Conservation (phyloP, 148 eudicot species). For the Amaranthus palmeri region DNA sequence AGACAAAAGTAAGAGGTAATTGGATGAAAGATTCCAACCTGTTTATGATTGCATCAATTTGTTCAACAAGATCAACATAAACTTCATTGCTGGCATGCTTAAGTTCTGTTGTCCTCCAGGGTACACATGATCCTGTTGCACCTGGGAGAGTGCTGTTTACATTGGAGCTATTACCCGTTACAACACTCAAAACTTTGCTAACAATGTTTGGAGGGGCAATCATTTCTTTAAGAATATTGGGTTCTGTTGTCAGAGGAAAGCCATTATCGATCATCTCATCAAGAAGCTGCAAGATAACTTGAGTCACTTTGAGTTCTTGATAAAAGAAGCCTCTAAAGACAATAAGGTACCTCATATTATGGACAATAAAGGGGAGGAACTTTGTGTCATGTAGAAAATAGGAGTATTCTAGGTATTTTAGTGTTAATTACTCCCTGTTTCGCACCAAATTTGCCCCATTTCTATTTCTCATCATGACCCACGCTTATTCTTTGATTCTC, state of each 20-base stretch:
- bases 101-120: conserved; percentile 87
- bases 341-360: too few relatives aligned
- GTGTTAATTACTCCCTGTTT: too few relatives aligned
- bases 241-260: conserved; percentile 93
- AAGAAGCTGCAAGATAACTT: conserved; percentile 62
- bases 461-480: too few relatives aligned
- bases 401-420: too few relatives aligned
- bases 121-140: conserved; percentile 81
- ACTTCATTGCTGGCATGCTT: conserved; percentile 88
- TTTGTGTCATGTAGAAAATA: too few relatives aligned
- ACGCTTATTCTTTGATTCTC: too few relatives aligned
- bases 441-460: too few relatives aligned
- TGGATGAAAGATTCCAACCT: conserved; percentile 34
- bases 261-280: conserved; percentile 99
- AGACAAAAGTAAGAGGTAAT: background rate
- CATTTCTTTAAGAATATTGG: conserved; percentile 89
- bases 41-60: conserved; percentile 84
- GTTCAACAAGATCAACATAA: conserved; percentile 86
- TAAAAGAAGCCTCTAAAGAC: background rate
- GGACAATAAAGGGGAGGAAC: too few relatives aligned
- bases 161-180: conserved; percentile 89
- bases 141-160: conserved; percentile 80
- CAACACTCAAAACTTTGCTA: conserved; percentile 89
- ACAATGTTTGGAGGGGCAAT: conserved; percentile 91
- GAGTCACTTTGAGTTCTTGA: conserved; percentile 15